phyloP scores from a whole-genome alignment of 225 moss, liverwort and hornwort species.

The Straminergon stramineum region DNA sequence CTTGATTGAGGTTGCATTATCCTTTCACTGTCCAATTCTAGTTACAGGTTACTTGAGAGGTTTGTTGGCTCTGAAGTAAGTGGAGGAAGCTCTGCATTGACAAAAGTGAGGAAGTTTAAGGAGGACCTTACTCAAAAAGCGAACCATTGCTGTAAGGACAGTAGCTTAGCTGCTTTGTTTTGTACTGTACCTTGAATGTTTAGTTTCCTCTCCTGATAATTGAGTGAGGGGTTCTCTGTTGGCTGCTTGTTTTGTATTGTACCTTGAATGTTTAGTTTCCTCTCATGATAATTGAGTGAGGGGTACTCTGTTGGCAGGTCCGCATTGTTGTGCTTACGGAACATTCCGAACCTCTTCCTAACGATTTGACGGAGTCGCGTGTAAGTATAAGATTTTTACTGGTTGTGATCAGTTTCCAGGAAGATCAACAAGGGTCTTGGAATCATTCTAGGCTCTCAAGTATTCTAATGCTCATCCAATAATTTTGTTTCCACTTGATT shows the following conservation, averaged over 20 bases:
- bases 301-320: background rate
- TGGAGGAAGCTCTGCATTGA: background rate
- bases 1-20: background rate
- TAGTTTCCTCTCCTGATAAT: too few species aligned
- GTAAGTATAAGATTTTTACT: background rate
- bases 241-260: background rate
- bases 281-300: background rate
- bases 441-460: background rate
- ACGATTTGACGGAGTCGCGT: background rate
- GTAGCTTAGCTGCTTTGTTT: background rate
- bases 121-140: background rate
- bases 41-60: background rate
- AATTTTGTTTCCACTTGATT: background rate
- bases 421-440: background rate
- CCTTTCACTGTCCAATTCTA: background rate
- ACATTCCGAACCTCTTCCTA: background rate
- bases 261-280: background rate
- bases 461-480: background rate
- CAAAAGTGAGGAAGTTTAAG: background rate
- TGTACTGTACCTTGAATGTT: too few species aligned
- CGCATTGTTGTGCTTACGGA: background rate
- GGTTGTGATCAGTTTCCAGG: background rate
- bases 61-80: background rate
- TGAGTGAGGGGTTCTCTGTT: background rate
- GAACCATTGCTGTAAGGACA: background rate